Evolutionary conservation across 78 protist genomes (phyloP).

Genomic region (Dictyostelium purpureum): DNA sequence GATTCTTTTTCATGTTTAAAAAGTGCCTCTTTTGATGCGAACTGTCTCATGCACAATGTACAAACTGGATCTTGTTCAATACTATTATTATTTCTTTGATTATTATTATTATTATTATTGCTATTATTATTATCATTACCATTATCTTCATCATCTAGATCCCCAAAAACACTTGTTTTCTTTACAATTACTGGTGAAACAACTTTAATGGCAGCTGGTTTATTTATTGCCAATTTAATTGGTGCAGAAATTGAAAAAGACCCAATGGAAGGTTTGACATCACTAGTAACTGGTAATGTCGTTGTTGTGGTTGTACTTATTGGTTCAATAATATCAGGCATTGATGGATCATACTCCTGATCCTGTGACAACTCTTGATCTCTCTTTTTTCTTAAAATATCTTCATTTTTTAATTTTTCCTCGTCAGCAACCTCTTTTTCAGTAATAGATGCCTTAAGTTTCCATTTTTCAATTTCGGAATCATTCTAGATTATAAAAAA

Average conservation of each 20-base stretch:
- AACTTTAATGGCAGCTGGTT: slow-evolving; percentile 18
- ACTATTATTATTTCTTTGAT: background rate
- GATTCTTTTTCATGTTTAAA: slow-evolving; percentile 63
- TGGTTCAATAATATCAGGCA: background rate
- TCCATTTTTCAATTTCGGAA: slow-evolving; percentile 66
- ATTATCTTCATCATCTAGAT: background rate
- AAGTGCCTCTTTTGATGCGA: slow-evolving; percentile 32
- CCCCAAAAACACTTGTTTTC: background rate
- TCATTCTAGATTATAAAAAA: slow-evolving; percentile 13
- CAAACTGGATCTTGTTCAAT: slow-evolving; percentile 19
- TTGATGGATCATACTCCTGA: background rate
- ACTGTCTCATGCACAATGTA: slow-evolving; percentile 47
- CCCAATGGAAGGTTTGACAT: background rate
- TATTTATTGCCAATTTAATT: slow-evolving; percentile 21
- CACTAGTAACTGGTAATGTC: background rate
- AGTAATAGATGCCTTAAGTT: slow-evolving; percentile 38
- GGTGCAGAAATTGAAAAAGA: slow-evolving; percentile 7
- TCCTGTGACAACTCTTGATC: slow-evolving; percentile 3
- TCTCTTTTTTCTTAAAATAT: background rate
- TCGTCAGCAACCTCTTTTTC: background rate
- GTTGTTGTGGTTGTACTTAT: background rate
- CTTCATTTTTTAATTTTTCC: background rate
- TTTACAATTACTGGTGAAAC: slow-evolving; percentile 52
- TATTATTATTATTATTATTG: background rate
- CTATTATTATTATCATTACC: background rate